phyloP scores from a whole-genome alignment of 495 filamentous ascomycete genomes.

The Penicillium angulare region DNA sequence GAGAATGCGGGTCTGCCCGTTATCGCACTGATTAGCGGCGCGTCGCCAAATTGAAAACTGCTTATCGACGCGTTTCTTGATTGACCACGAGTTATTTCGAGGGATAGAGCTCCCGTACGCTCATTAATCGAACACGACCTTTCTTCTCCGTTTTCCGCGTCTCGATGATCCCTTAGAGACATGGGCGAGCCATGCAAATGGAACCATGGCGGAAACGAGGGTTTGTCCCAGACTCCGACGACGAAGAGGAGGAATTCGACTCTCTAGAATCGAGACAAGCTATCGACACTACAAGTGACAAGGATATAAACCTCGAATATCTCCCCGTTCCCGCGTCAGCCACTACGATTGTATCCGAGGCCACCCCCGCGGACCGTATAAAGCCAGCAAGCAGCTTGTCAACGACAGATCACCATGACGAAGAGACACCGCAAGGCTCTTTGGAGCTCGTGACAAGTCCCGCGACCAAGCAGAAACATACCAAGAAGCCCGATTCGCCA shows the following conservation, averaged over 20 bases:
- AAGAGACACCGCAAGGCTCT: neutral
- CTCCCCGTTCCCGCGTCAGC: constrained; percentile 12
- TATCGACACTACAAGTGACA: constrained; percentile 2
- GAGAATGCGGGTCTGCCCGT: constrained; percentile 17
- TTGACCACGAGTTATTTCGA: neutral
- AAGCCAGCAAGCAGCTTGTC: neutral
- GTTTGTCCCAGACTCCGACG: constrained; percentile 63
- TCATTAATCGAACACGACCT: neutral
- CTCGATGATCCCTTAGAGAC: constrained; percentile 36
- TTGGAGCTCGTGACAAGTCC: neutral
- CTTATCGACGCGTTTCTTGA: constrained; percentile 35
- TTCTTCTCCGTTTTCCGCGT: neutral
- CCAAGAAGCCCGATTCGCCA: neutral
- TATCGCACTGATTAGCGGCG: constrained; percentile 20
- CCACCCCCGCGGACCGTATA: neutral
- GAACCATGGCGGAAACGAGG: constrained; percentile 61
- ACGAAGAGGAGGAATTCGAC: constrained; percentile 55
- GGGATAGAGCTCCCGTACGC: neutral
- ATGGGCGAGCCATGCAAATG: constrained; percentile 52
- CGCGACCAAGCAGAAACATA: neutral
- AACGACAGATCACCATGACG: constrained; percentile 3
- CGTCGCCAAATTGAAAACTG: constrained; percentile 16
- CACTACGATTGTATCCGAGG: neutral
- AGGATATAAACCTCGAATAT: constrained; percentile 16
- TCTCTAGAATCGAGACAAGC: constrained; percentile 27